Evolutionary conservation across 768 basidiomycete species (phyloP), one percentile per base, ranked within the genome.

Genomic region (Boletus sp.): DNA sequence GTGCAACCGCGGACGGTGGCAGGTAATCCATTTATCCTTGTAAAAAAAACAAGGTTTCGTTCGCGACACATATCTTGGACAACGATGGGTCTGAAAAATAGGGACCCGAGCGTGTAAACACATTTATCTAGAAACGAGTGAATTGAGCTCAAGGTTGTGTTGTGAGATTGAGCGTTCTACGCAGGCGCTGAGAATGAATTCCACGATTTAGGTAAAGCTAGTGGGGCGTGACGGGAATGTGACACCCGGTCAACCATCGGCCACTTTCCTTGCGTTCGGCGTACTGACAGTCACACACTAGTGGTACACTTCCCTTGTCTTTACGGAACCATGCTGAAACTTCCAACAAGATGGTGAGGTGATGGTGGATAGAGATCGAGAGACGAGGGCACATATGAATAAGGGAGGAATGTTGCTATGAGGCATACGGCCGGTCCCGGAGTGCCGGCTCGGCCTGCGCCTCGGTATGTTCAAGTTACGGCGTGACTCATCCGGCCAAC

Each of bases 221-320:
- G 24, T 37, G 17, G 20, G n/a, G 47, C 44, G 64, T 65, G 64
- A 64, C 63, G 50, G 7, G 44, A 15, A 15, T 18, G 50, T 60
- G 50, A 60, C 56, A 36, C 40, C 7, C 29, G 24, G 24, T 3
- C 24, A 24, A 24, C 24, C 24, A 24, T 14, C 12, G 14, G 18
- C 12, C 18, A 18, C 18, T 41, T 24, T 24, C 24, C 24, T 18
- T 6, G 40, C 18, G 40, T 9, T 41, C 40, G 18, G 10, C 2
- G 2, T 18, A 6, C 18, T 18, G 9, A n/a, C 2, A 11, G 40
- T 41, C 40, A 12, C 18, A 39, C 39, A 39, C 39, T 24, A 24
- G 24, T 24, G 24, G 24, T 24, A 1, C n/a, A n/a, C 24, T 24
- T 39, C 37, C 39, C n/a, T 39, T 39, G 17, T 20, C 18, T 42